A percentile compares a stretch with the other conserved stretches of the same genome.
Conservation (phyloP, 345 rosid genomes). For the Bruguiera gymnorhiza region DNA sequence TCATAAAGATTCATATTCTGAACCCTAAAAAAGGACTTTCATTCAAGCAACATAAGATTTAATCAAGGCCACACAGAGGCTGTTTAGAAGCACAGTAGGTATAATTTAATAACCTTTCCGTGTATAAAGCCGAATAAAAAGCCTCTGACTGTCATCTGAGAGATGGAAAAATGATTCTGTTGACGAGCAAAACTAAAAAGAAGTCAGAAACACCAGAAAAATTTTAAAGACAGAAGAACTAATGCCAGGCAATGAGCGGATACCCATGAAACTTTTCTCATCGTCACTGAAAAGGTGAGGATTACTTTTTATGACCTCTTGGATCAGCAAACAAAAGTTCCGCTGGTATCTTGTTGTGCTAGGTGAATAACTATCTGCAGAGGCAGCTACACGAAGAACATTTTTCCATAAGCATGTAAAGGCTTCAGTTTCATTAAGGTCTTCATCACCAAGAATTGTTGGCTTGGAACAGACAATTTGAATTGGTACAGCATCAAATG, state of each 20-base stretch:
- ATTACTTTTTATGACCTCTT: slow-evolving; percentile 60
- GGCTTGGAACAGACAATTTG: slow-evolving; percentile 42
- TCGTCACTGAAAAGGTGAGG: slow-evolving; percentile 59
- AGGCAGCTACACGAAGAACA: slow-evolving; percentile 52
- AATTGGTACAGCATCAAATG: slow-evolving; percentile 63
- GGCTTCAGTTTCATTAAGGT: slow-evolving; percentile 28
- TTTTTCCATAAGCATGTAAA: slow-evolving; percentile 53
- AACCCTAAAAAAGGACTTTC: too few relatives aligned
- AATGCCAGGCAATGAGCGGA: slow-evolving; percentile 12
- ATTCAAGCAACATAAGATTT: too few relatives aligned
- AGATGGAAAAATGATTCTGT: slow-evolving; percentile 69
- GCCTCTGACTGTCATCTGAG: slow-evolving; percentile 73
- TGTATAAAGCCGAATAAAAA: slow-evolving; percentile 78
- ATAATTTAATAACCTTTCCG: slow-evolving; percentile 59
- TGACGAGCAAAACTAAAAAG: slow-evolving; percentile 20
- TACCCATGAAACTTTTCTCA: slow-evolving; percentile 70
- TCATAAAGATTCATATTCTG: too few relatives aligned
- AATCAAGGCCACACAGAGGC: too few relatives aligned
- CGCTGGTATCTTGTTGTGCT: slow-evolving; percentile 55
- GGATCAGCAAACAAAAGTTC: slow-evolving; percentile 60
- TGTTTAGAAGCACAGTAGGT: not conserved
- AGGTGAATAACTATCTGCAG: slow-evolving; percentile 44
- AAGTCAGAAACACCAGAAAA: not conserved
- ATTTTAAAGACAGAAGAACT: slow-evolving; percentile 4
- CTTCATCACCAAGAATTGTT: slow-evolving; percentile 25